Base-by-base conservation (phyloP, 225 moss, liverwort and hornwort genomes). In the Sphagnum contortum region DNA sequence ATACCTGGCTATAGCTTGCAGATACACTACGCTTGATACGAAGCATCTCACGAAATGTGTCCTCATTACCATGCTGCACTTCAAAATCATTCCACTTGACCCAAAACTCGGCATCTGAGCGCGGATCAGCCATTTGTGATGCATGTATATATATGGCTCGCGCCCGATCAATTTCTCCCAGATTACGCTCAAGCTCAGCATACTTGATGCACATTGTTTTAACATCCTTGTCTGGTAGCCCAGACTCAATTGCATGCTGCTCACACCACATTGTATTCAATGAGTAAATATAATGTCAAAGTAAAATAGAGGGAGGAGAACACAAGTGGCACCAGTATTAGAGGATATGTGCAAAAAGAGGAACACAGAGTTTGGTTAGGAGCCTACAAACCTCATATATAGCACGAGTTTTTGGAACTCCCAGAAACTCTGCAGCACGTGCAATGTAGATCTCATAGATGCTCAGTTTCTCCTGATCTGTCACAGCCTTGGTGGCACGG, bases 41-140 rank as follows among this genome's bases (percentile, higher is more conserved):
- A 48, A 90, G 73, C 98, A 98, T 93, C 70, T 98, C 98, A 5
- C 98, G 81, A 75, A 93, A 98, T 5, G 98, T 98, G 69, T 98
- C 98, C 72, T 98, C 93, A 61, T 93, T 93, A 55, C 98, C 98
- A 83, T 98, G 93, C 63, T 85, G 89, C 59, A 98, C 93, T 79
- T 98, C 93, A 68, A 98, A 98, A 47, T 98, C 93, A 71, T 91
- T 98, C 98, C 98, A 93, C 65, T 89, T 93, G 76, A 79, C 91
- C 98, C 98, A 98, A 68, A 98, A 98, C 58, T 93, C 98, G 4
- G 86, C 79, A 66, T 98, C 90, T 80, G 91, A 98, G 61, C 98
- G 81, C 47, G 98, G 98, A 76, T 98, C 93, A 52, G 93, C 93
- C 80, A 89, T 82, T 67, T 98, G 98, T 60, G 98, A 93, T 44